Evolutionary conservation across 345 rosid species (phyloP).

Genomic region (Eucalyptus guilfoylei): DNA sequence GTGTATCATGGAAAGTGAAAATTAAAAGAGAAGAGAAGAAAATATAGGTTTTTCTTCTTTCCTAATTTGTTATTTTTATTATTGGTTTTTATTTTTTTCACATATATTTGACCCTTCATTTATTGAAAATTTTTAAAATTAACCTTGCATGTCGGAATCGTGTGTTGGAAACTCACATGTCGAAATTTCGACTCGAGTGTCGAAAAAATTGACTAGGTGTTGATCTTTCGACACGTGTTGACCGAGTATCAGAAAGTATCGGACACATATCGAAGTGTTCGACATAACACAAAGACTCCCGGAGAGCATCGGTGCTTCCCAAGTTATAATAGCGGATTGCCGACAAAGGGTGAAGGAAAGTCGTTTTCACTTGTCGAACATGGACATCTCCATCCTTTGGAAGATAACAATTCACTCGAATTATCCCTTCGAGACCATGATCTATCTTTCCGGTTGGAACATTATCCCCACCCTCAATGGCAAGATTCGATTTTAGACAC

Average conservation of each 20-base stretch:
- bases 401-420: background rate
- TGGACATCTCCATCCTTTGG: background rate
- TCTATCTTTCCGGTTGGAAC: background rate
- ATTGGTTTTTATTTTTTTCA: too few species aligned
- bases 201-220: fast-evolving
- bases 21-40: too few species aligned
- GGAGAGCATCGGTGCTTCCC: too few species aligned
- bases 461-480: background rate
- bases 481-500: background rate
- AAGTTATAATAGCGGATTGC: background rate
- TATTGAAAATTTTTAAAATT: too few species aligned
- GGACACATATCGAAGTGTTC: fast-evolving
- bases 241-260: fast-evolving
- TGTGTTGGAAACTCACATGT: fast-evolving
- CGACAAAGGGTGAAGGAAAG: background rate
- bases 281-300: fast-evolving
- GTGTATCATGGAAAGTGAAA: too few species aligned
- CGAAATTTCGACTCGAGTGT: too few species aligned
- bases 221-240: fast-evolving
- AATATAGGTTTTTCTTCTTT: too few species aligned
- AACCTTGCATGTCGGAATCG: too few species aligned
- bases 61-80: too few species aligned
- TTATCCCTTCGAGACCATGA: background rate
- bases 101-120: too few species aligned
- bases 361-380: background rate